Conservation (phyloP, 441 rosid genomes). For the Erodium moschatum region DNA sequence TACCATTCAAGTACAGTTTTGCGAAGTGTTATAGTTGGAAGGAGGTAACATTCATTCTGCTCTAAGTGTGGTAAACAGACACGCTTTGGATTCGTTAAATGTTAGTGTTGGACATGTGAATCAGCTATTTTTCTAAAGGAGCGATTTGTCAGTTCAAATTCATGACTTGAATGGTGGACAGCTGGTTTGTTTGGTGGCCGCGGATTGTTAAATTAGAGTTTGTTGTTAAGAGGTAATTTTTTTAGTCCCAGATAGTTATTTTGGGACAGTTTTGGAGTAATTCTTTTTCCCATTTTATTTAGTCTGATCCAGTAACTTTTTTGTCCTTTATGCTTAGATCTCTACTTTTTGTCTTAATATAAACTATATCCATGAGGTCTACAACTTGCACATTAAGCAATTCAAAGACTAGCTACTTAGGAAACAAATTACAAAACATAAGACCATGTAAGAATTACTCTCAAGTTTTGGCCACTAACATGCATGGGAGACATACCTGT, state of each 20-base stretch:
- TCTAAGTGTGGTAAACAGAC: not conserved
- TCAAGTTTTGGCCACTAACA: not conserved
- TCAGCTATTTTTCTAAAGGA: not conserved
- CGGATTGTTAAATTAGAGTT: not conserved
- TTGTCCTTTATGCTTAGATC: not conserved
- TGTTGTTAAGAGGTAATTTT: too few species aligned
- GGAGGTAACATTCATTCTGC: not conserved
- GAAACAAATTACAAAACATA: constrained; percentile 7
- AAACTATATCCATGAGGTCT: not conserved
- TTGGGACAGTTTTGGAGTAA: not conserved
- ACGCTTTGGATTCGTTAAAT: too few species aligned
- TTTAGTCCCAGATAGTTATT: too few species aligned
- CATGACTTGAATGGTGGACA: too few species aligned
- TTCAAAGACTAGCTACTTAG: not conserved
- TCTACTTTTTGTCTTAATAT: not conserved
- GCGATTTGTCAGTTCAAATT: not conserved
- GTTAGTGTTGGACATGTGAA: too few species aligned
- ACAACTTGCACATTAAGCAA: not conserved
- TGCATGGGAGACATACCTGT: constrained; percentile 33
- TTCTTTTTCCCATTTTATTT: not conserved
- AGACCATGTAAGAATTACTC: not conserved
- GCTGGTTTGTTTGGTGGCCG: not conserved
- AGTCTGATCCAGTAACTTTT: not conserved
- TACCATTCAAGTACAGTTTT: too few species aligned
- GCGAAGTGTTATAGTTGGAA: too few species aligned